Base-by-base conservation (phyloP, 2,329 filamentous ascomycete species). In the Colletotrichum sp. region DNA sequence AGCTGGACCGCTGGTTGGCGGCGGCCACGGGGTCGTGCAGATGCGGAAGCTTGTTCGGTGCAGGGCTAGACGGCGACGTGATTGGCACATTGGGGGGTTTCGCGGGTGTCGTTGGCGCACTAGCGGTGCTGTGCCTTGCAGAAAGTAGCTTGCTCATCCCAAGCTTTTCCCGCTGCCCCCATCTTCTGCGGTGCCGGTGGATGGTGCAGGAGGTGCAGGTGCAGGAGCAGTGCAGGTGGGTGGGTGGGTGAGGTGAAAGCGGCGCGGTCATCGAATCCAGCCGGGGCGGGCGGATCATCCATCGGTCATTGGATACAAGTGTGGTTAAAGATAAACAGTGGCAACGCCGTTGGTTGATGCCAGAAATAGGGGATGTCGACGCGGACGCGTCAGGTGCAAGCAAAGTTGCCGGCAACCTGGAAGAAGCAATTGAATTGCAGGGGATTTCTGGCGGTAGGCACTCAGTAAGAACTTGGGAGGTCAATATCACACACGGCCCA, bases 61-160 rank as follows among this genome's bases (percentile, higher is more conserved):
- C 38, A 55, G 38, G 38, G 38, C 26, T n/a, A 21, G 63, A n/a
- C 30, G n/a, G 62, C 34, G 26, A 30, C 16, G 48, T 71, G 69
- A 71, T 71, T 71, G 69, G 69, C 30, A n/a, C 14, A 21, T 14
- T 55, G 38, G 36, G 5, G 67, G 68, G 38, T 10, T 18, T 34
- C 24, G 55, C 55, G 56, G 56, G 28, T 34, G 30, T 36, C 7
- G 26, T 24, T 38, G 32, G 32, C 21, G 59, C 59, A 21, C 36
- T 36, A 68, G 28, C 63, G 34, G 52, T n/a, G 4, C 55, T 18
- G 70, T 69, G 68, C 64, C 70, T 69, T 73, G 64, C 64, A 73
- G 69, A 43, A 56, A 38, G 64, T 55, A 30, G 64, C 70, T 69
- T 38, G 13, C 28, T 43, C 32, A 26, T 34, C 69, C 56, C 18